phyloP scores from a whole-genome alignment of 1,284 basidiomycete genomes.

The Trichosporon sp. region DNA sequence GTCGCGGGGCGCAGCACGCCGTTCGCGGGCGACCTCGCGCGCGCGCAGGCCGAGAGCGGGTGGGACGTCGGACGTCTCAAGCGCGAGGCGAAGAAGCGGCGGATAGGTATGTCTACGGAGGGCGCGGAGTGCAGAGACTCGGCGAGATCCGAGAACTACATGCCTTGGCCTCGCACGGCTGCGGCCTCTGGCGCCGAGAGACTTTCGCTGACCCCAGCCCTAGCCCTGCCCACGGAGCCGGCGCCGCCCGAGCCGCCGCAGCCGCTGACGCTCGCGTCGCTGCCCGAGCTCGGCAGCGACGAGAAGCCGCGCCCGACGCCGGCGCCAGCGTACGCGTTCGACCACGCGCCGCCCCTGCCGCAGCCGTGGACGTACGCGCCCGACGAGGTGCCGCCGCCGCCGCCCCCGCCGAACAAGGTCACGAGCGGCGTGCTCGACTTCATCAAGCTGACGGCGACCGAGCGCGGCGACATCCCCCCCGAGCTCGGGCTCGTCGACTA shows the following conservation, averaged over 20 bases:
- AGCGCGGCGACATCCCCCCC: conserved; percentile 43
- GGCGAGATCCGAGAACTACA: no score
- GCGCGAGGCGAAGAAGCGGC: conserved; percentile 31
- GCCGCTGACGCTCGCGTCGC: conserved; percentile 9
- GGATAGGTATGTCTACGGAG: conserved; percentile 22
- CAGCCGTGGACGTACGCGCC: conserved; percentile 37
- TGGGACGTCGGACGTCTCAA: conserved; percentile 21
- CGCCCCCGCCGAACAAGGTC: conserved; percentile 20
- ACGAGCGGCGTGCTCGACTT: conserved; percentile 41
- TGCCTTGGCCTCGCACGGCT: no score
- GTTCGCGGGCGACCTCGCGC: conserved; percentile 30
- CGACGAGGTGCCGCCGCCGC: conserved; percentile 11
- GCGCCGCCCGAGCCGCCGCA: conserved; percentile 11
- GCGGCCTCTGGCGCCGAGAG: no score
- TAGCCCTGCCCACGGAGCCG: not conserved
- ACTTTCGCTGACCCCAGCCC: conserved; percentile 8
- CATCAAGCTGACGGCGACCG: conserved; percentile 43
- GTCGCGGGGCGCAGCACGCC: conserved; percentile 27
- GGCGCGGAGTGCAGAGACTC: no score
- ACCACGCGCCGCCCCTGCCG: conserved; percentile 36
- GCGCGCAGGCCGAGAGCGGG: conserved; percentile 28
- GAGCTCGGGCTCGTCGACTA: conserved; percentile 47
- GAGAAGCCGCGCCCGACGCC: conserved; percentile 10
- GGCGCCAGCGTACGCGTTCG: conserved; percentile 29
- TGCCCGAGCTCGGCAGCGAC: conserved; percentile 12